Base-by-base conservation (phyloP, 2,329 filamentous ascomycete genomes). In the Alternaria gansuensis region DNA sequence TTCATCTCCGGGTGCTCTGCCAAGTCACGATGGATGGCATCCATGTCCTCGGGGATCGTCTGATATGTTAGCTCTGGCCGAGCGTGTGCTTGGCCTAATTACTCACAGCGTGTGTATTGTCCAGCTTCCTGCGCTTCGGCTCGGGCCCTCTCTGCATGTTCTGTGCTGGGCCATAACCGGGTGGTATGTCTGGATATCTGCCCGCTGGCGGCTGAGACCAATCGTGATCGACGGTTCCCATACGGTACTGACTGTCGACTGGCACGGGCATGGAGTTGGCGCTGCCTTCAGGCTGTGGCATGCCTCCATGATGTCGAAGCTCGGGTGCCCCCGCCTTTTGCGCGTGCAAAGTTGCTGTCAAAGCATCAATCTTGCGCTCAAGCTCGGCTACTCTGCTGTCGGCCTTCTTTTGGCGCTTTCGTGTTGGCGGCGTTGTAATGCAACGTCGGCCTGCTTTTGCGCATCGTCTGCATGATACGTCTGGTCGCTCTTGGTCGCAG, bases 351-450 rank as follows among this genome's bases (percentile, higher is more conserved):
- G 88, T 92, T 6, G 92, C 91, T 7, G 91, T 96, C 74, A 97
- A 76, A 8, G 90, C 91, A 80, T 97, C 92, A 64, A 97, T 94
- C 81, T 96, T 96, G 82, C 90, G 92, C 82, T 97, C 93, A 51
- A 97, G 83, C 81, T 97, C 93, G 8, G 92, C 90, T 11, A 97
- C 93, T 51, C 92, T 85, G 65, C 88, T 94, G 75, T 96, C 93
- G 53, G 91, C 93, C 82, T 96, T 96, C 82, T 94, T 96, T 81
- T 94, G 91, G 43, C 93, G 84, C 79, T 96, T 96, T 39, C 92
- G 79, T 13, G 83, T 87, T 0, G 87, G 91, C 63, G 88, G 86
- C 1, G 92, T 96, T 62, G 76, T 78, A 49, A 78, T 72, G 61
- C 93, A 96, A 63, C 83, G 83, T 36, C 92, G 83, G n/a, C 88